These are phyloP conservation scores for Elongisporangium prolatum DNA, from an alignment of 352 stramenopile genomes.

Conservation along the genomic window DNA sequence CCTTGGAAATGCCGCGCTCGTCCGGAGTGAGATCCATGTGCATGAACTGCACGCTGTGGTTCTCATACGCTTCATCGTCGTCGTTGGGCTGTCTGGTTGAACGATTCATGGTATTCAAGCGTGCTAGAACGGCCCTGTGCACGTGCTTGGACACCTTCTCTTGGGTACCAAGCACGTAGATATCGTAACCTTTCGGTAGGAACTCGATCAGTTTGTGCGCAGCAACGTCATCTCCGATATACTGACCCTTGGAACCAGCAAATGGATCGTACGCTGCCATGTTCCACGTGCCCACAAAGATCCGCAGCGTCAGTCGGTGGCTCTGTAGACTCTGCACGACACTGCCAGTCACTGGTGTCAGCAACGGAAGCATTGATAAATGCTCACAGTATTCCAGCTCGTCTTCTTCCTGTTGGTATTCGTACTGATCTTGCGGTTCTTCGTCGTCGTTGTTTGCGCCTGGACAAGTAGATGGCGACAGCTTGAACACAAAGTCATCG, in stretches of 20 bases:
- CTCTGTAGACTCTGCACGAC: no score
- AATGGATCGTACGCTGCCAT: slow-evolving; percentile 70
- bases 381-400: neutral
- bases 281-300: slow-evolving; percentile 77
- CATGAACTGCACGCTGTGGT: no score
- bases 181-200: slow-evolving; percentile 59
- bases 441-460: neutral
- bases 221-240: slow-evolving; percentile 35
- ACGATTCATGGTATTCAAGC: slow-evolving; percentile 22
- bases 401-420: no score
- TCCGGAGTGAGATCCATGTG: slow-evolving; percentile 15
- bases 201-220: slow-evolving; percentile 34
- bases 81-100: slow-evolving; percentile 4
- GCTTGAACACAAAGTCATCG: slow-evolving; percentile 18
- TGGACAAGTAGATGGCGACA: slow-evolving; percentile 29
- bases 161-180: slow-evolving; percentile 72
- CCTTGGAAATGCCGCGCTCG: neutral
- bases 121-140: slow-evolving; percentile 41
- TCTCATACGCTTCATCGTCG: slow-evolving; percentile 12
- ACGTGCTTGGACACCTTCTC: slow-evolving; percentile 69
- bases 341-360: neutral
- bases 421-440: neutral
- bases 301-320: slow-evolving; percentile 18
- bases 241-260: slow-evolving; percentile 21
- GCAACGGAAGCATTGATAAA: neutral